Conservation (phyloP, 805 yeast species). For the Sungouiozyma ichnusensis region DNA sequence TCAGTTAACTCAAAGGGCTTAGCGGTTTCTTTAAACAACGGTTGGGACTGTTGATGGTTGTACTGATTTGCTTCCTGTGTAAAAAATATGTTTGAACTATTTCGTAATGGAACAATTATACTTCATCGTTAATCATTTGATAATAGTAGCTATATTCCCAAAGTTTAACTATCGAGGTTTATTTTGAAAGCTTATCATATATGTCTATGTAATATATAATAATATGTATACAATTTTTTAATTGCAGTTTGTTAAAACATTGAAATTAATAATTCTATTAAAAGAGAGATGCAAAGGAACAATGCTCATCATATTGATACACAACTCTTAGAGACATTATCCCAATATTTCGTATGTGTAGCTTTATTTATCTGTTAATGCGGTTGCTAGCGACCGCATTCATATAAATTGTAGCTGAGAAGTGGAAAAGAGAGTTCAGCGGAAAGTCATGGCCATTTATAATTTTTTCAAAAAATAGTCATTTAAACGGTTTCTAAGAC, state of each 20-base stretch:
- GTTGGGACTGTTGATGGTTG: too few relatives aligned
- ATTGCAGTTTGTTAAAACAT: neutral
- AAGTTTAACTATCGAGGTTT: too few relatives aligned
- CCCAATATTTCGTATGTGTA: neutral
- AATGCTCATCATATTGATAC: neutral
- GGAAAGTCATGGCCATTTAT: neutral
- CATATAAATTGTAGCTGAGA: neutral
- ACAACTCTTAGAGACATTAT: neutral
- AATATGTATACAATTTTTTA: neutral
- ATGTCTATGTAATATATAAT: too few relatives aligned
- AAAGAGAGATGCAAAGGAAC: neutral
- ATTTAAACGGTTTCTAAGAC: slow-evolving; percentile 89
- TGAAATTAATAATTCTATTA: neutral
- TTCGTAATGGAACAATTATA: too few relatives aligned
- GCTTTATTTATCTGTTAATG: neutral
- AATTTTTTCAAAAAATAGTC: slow-evolving; percentile 6
- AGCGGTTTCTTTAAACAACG: too few relatives aligned
- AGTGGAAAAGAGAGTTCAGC: neutral
- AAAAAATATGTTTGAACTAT: too few relatives aligned
- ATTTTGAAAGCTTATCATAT: too few relatives aligned
- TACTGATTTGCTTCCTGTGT: too few relatives aligned
- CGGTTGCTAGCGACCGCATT: too few relatives aligned
- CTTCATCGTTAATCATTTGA: too few relatives aligned
- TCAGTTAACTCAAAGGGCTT: too few relatives aligned
- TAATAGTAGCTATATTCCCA: too few relatives aligned